These are phyloP conservation scores for Lasiodiplodia sp. DNA, from an alignment of 2,329 filamentous ascomycete genomes.

Conservation along the genomic window DNA sequence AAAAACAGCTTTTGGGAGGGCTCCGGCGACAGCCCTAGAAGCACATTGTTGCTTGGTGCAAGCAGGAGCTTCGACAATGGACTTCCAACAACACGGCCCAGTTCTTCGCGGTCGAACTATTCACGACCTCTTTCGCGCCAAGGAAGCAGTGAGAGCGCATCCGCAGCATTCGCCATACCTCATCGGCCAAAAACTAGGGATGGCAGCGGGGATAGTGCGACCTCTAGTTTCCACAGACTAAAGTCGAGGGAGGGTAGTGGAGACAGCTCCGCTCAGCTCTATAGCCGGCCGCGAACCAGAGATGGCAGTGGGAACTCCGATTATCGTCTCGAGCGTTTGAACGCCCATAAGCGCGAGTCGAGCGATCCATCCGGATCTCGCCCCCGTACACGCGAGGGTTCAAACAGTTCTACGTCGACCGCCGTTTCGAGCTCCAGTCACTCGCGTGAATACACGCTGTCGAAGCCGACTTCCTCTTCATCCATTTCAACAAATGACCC, in stretches of 20 bases:
- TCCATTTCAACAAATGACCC: slow-evolving; percentile 7
- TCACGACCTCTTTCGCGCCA: slow-evolving; percentile 25
- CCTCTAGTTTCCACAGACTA: slow-evolving; percentile 10
- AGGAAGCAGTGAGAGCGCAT: slow-evolving; percentile 23
- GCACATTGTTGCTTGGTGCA: slow-evolving; percentile 10
- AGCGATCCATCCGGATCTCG: slow-evolving; percentile 19
- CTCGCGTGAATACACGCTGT: slow-evolving; percentile 17
- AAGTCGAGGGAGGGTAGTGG: slow-evolving; percentile 25
- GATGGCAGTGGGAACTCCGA: slow-evolving; percentile 26
- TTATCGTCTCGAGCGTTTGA: slow-evolving; percentile 16
- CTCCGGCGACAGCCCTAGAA: slow-evolving; percentile 14
- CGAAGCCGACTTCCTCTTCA: slow-evolving; percentile 14
- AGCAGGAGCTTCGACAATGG: slow-evolving; percentile 26
- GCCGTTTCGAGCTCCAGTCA: slow-evolving; percentile 21
- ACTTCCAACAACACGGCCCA: slow-evolving; percentile 12
- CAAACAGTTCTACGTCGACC: slow-evolving; percentile 16
- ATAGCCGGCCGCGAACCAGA: slow-evolving; percentile 24
- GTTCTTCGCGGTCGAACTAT: slow-evolving; percentile 23
- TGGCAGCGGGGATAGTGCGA: slow-evolving; percentile 25
- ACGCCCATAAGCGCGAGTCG: slow-evolving; percentile 7
- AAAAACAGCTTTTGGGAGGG: slow-evolving; percentile 26
- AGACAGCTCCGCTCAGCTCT: slow-evolving; percentile 12
- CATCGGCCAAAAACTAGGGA: slow-evolving; percentile 22
- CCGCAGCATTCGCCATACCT: slow-evolving; percentile 18
- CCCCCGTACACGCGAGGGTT: slow-evolving; percentile 25